Evolutionary conservation across 371 early-diverging fungal genomes (phyloP), one percentile per base, ranked within the genome.

Genomic region (Paraphysoderma sedebokerense): DNA sequence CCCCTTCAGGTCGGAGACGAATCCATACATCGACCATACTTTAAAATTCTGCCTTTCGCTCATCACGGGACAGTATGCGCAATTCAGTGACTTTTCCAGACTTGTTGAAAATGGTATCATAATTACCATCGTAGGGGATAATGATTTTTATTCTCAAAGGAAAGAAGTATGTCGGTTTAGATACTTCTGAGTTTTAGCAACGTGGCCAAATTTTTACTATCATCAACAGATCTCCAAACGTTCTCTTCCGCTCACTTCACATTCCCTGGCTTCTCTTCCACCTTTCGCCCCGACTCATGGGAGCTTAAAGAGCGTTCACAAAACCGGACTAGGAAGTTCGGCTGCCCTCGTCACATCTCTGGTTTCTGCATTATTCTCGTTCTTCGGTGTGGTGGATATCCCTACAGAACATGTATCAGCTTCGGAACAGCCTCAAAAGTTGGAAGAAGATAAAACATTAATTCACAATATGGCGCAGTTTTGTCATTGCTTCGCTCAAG

Each of bases 291-390:
- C 67, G 22, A 81, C 85, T 0, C 68, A 72, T 40, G 69, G 74
- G 5, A 75, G 77, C 0, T 59, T 96, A n/a, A 52, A 59, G 13
- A 55, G 77, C 5, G 97, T 92, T 12, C 71, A 82, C 59, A 97
- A 97, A 62, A 93, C 95, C 9, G 97, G 97, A 4, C 71, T 97
- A 9, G 97, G 97, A 11, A 86, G 87, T 36, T 90, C 91, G 4
- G 95, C 97, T 6, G 86, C 92, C 11, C 63, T 97, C 62, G 87
- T 85, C 33, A 83, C 92, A 1, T 85, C 89, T 0, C 65, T 93
- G 7, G 82, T 87, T 4, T 78, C 76, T 1, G 79, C 81, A n/a
- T 38, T 93, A 2, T 69, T 87, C 37, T 54, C 63, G 29, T 78
- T 84, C 58, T 79, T 85, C 56, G 59, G 63, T 11, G 66, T 67